phyloP scores from a whole-genome alignment of 2,329 filamentous ascomycete genomes.

The Ophiocordyceps sinensis region DNA sequence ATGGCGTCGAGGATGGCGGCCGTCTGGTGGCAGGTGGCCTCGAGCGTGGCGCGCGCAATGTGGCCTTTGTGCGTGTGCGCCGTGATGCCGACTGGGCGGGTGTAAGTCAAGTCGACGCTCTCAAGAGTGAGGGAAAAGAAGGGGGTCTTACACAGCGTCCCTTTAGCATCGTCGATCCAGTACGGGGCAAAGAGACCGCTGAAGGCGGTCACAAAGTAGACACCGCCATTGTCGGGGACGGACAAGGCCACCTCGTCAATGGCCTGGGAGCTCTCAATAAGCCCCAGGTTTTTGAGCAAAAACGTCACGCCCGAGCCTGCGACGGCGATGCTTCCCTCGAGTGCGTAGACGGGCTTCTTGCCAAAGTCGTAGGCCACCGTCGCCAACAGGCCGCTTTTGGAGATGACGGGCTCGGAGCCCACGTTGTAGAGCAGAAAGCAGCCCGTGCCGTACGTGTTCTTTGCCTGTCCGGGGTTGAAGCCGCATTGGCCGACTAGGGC shows the following conservation, averaged over 20 bases:
- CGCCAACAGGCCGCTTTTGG: constrained; percentile 66
- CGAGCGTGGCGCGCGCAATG: constrained; percentile 76
- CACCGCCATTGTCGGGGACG: constrained; percentile 61
- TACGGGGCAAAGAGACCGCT: constrained; percentile 85
- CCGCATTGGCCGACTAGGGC: constrained; percentile 77
- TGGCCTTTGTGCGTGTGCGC: constrained; percentile 76
- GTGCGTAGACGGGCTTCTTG: constrained; percentile 54
- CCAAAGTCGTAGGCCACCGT: constrained; percentile 79
- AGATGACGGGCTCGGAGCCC: constrained; percentile 72
- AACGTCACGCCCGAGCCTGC: constrained; percentile 72
- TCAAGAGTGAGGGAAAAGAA: constrained; percentile 4
- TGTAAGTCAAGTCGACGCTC: background rate
- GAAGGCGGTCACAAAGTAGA: constrained; percentile 81
- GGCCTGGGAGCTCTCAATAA: constrained; percentile 35
- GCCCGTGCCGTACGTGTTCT: constrained; percentile 85
- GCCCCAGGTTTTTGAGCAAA: constrained; percentile 47
- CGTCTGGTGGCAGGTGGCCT: constrained; percentile 86
- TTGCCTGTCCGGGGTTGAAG: constrained; percentile 68
- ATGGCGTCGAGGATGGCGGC: constrained; percentile 86
- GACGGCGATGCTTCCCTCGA: constrained; percentile 75
- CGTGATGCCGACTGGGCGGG: constrained; percentile 56
- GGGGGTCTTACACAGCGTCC: constrained; percentile 53
- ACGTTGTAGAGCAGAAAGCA: constrained; percentile 87
- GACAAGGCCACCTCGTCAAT: constrained; percentile 36
- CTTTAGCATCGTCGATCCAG: constrained; percentile 87